Evolutionary conservation across 1,139 yeast genomes (phyloP), one percentile per base, ranked within the genome.

Genomic region (Yamadazyma aaseri): DNA sequence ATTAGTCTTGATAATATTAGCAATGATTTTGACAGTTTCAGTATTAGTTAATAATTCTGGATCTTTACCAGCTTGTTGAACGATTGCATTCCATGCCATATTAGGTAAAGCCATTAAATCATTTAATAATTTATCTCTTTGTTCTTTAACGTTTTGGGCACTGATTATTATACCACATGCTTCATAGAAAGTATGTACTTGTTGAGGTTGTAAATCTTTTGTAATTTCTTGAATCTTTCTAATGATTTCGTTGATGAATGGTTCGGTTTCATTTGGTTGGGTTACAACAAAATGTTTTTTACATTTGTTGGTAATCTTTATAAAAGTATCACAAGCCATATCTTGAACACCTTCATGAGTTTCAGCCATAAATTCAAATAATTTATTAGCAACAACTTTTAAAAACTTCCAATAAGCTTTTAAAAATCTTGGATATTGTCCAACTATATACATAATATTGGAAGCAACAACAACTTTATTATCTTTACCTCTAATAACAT

Each of bases 271-370:
- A 45, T 82, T 84, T 12, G 79, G 76, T 63, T 92, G 97, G 45
- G 77, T 81, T 29, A 84, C 84, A 26, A 92, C 96, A 63, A 94
- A 92, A 60, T 92, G 97, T 45, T 90, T 81, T 61, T 89, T 90
- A 73, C 98, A 92, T 64, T 92, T 92, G 50, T 79, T 82, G 20
- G 96, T 87, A 58, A 92, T 92, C 60, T 92, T 94, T 54, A 90
- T 90, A 58, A 92, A 92, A 1, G 99, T 92, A 61, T 92, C 98
- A 71, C 98, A 92, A 7, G 99, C 98, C 98, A 92, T 92, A 63
- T 92, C 98, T 67, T 92, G 98, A 44, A 92, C 98, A 65, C 97
- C 98, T 62, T 90, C 99, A 60, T 92, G 98, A 17, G 97, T 89
- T 70, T 92, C 99, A 65, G 92, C 98, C 99, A 92, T 92, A 54